phyloP scores from a whole-genome alignment of 345 rosid genomes.

The Populus pruinosa region DNA sequence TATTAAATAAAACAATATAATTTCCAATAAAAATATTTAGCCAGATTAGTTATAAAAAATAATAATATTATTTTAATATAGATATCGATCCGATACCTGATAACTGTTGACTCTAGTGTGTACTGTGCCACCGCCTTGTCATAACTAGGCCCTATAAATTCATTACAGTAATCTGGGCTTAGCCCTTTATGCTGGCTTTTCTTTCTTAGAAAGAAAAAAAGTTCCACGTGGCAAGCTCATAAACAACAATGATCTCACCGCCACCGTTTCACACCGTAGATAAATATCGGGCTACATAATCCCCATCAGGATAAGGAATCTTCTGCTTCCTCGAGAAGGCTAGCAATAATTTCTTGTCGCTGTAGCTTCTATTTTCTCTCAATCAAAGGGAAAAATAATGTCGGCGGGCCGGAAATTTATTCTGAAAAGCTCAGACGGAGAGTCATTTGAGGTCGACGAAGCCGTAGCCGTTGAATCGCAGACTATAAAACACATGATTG shows the following conservation, averaged over 20 bases:
- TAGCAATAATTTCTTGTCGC: neutral
- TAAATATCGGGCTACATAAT: neutral
- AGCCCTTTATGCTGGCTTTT: no score
- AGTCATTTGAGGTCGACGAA: slow-evolving; percentile 19
- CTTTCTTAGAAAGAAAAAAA: neutral
- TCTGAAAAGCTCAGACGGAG: slow-evolving; percentile 14
- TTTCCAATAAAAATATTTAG: no score
- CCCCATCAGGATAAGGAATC: neutral
- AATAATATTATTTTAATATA: no score
- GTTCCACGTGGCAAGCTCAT: neutral
- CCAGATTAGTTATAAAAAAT: no score
- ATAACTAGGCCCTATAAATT: no score
- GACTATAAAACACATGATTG: slow-evolving; percentile 19
- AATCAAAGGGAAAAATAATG: neutral
- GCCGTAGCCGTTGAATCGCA: slow-evolving; percentile 16
- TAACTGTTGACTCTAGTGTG: no score
- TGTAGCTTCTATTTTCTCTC: neutral
- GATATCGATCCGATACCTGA: no score
- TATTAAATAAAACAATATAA: no score
- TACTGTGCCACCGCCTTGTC: no score
- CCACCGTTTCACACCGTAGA: neutral
- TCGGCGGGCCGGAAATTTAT: neutral
- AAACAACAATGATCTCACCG: neutral
- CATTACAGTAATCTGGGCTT: neutral
- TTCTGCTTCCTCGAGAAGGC: neutral